Evolutionary conservation across 2,329 filamentous ascomycete genomes (phyloP).

Genomic region (Epichloe festucae): DNA sequence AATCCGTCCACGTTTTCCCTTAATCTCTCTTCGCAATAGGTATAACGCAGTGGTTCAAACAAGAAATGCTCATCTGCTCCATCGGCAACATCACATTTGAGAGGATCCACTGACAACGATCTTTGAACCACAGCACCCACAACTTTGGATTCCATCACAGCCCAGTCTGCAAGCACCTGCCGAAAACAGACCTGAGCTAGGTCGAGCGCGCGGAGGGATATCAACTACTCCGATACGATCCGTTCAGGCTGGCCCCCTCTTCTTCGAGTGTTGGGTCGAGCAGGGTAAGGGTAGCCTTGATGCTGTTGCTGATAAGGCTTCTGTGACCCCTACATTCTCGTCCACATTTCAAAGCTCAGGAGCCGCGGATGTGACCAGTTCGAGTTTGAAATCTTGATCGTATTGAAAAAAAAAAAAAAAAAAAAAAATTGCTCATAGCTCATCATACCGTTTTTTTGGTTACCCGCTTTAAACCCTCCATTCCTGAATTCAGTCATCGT

Average conservation of each 20-base stretch:
- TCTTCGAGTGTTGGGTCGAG: constrained; percentile 56
- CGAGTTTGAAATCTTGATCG: background rate
- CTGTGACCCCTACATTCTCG: background rate
- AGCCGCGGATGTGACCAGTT: background rate
- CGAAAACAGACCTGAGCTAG: constrained; percentile 16
- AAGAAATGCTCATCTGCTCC: too few relatives aligned
- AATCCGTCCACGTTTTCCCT: too few relatives aligned
- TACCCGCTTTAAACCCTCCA: background rate
- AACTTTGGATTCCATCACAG: constrained; percentile 47
- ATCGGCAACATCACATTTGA: background rate
- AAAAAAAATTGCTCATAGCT: background rate
- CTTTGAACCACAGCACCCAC: constrained; percentile 33
- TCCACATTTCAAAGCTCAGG: background rate
- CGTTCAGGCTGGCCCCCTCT: constrained; percentile 41
- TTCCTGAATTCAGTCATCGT: background rate
- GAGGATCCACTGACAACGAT: constrained; percentile 2
- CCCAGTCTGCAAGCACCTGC: constrained; percentile 28
- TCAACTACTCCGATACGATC: constrained; percentile 38
- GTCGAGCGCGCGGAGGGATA: constrained; percentile 21
- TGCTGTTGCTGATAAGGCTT: background rate
- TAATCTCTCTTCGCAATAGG: background rate
- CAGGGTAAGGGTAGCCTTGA: constrained; percentile 9
- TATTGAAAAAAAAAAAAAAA: background rate
- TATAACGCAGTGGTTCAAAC: background rate
- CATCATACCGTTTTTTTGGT: background rate